Conservation (phyloP, 805 yeast species). For the Myxozyma nipponensis region DNA sequence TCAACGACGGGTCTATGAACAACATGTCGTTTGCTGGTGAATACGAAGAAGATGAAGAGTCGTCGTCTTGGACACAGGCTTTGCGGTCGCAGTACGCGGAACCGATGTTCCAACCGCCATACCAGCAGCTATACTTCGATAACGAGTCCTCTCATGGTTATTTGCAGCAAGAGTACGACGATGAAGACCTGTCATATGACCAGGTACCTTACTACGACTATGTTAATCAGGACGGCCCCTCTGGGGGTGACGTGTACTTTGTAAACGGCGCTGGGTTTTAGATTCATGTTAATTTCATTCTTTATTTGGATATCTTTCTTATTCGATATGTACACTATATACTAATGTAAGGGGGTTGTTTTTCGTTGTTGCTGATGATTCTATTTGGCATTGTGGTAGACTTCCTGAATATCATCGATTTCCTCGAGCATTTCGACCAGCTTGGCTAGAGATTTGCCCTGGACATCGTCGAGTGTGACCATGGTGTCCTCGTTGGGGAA, state of each 20-base stretch:
- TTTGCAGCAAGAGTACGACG: neutral
- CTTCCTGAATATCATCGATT: conserved; percentile 77
- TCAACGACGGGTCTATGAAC: neutral
- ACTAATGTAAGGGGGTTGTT: neutral
- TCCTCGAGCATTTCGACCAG: conserved; percentile 63
- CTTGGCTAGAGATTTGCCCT: conserved; percentile 50
- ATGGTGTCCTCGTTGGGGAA: conserved; percentile 58
- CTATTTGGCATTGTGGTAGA: conserved; percentile 55
- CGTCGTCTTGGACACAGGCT: conserved; percentile 6
- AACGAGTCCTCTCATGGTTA: neutral
- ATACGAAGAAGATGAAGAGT: conserved; percentile 19
- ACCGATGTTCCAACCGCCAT: conserved; percentile 24
- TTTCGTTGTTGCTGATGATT: neutral
- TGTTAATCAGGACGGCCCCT: neutral
- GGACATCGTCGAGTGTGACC: conserved; percentile 54
- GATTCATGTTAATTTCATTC: neutral
- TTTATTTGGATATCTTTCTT: neutral
- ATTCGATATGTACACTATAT: neutral
- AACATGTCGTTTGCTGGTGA: neutral
- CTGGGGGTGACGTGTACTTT: neutral
- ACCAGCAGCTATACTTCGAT: neutral
- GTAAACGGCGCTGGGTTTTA: neutral
- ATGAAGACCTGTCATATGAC: neutral
- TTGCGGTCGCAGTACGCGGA: conserved; percentile 23
- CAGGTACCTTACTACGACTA: neutral